Conservation (phyloP, 2,329 filamentous ascomycete genomes). For the Trichoderma hamatum region DNA sequence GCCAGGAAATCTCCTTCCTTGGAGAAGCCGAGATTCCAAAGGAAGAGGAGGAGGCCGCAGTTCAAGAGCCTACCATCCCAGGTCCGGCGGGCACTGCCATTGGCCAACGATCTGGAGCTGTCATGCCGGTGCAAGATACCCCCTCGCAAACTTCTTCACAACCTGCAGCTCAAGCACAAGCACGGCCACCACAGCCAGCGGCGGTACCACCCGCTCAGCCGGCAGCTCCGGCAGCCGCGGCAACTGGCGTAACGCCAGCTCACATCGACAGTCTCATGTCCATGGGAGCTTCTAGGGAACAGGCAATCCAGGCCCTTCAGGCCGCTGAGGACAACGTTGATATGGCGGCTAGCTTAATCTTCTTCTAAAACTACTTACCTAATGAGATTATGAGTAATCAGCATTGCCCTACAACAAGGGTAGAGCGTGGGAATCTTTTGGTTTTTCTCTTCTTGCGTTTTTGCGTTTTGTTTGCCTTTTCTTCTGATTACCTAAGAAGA, state of each 20-base stretch:
- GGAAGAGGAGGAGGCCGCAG: slow-evolving; percentile 74
- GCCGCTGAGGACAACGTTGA: slow-evolving; percentile 86
- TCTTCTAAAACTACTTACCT: slow-evolving; percentile 39
- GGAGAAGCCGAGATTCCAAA: slow-evolving; percentile 95
- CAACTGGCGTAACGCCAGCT: slow-evolving; percentile 57
- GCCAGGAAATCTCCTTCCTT: slow-evolving; percentile 84
- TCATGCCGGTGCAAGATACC: slow-evolving; percentile 46
- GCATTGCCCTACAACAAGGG: slow-evolving; percentile 1
- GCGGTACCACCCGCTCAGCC: slow-evolving; percentile 34
- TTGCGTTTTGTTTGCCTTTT: not conserved
- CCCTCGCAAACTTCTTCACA: slow-evolving; percentile 30
- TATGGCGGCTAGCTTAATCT: slow-evolving; percentile 80
- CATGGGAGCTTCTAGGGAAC: slow-evolving; percentile 74
- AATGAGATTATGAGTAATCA: slow-evolving; percentile 21
- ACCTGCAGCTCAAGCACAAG: slow-evolving; percentile 31
- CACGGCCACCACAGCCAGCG: slow-evolving; percentile 33
- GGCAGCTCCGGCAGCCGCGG: slow-evolving; percentile 35
- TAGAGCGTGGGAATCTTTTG: slow-evolving; percentile 3
- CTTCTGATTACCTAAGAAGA: not conserved
- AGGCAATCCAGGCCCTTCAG: slow-evolving; percentile 79
- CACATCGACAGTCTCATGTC: slow-evolving; percentile 75
- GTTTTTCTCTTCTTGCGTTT: not conserved
- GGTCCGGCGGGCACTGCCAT: slow-evolving; percentile 90
- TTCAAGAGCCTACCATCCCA: slow-evolving; percentile 79
- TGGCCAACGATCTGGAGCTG: slow-evolving; percentile 78